Percentiles rank a stretch among this genome's conserved stretches.
phyloP scores from a whole-genome alignment of 1,284 basidiomycete genomes.

The Inonotus obliquus region DNA sequence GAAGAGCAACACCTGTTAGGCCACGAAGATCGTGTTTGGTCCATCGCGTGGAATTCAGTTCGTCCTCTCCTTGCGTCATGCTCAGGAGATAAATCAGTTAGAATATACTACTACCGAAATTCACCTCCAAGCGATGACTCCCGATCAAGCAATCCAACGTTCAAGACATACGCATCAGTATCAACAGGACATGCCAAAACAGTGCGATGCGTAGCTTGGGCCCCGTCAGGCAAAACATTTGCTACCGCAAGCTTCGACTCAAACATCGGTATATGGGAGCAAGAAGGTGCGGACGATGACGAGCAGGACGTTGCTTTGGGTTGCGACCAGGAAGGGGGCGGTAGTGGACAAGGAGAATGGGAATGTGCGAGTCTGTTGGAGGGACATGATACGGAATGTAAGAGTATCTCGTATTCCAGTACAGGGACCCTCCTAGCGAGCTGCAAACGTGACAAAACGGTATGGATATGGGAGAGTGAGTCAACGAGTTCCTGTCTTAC shows the following conservation, averaged over 20 bases:
- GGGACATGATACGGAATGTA: slow-evolving; percentile 98
- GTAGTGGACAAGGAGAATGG: slow-evolving; percentile 53
- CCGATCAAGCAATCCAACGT: slow-evolving; percentile 30
- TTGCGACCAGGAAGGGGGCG: slow-evolving; percentile 34
- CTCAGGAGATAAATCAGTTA: slow-evolving; percentile 90
- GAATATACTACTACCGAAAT: slow-evolving; percentile 70
- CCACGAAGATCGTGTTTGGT: slow-evolving; percentile 87
- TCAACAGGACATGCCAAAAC: slow-evolving; percentile 87
- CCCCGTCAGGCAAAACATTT: slow-evolving; percentile 84
- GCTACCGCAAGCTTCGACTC: slow-evolving; percentile 96
- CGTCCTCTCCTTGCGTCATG: slow-evolving; percentile 86
- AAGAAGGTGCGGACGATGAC: slow-evolving; percentile 33
- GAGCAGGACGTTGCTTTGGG: slow-evolving; percentile 24
- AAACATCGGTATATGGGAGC: slow-evolving; percentile 91
- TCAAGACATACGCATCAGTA: slow-evolving; percentile 60
- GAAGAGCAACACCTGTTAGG: slow-evolving; percentile 38
- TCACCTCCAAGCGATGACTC: neutral
- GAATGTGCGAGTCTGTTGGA: slow-evolving; percentile 87
- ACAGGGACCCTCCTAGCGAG: slow-evolving; percentile 83
- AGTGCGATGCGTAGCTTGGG: slow-evolving; percentile 87
- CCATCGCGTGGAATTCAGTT: slow-evolving; percentile 87
- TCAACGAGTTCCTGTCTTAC: slow-evolving; percentile 10
- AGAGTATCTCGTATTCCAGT: slow-evolving; percentile 84
- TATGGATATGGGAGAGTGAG: slow-evolving; percentile 98
- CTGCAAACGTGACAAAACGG: slow-evolving; percentile 94